Base-by-base conservation (phyloP, 176 grass and related monocot genomes). In the Oryza officinalis region DNA sequence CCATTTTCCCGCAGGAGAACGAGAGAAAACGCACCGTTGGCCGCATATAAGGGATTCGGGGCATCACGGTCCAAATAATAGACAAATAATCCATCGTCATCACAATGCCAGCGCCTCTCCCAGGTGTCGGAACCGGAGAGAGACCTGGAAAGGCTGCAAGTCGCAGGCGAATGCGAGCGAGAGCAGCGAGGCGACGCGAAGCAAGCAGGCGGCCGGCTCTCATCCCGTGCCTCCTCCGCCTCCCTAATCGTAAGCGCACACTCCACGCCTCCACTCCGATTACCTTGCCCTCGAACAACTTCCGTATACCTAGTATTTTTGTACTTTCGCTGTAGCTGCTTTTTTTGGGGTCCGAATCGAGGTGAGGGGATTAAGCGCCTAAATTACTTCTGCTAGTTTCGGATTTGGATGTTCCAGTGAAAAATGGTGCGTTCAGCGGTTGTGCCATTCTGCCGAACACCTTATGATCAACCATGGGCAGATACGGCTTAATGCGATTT, bases 401-500 rank as follows among this genome's bases (percentile, higher is more conserved):
- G 14, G 0, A 20, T 35, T 79, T 37, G 38, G 66, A 64, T 79
- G 75, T 49, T 37, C 38, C n/a, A 37, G 25, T 32, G 67, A 27
- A 9, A 17, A 71, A 26, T 17, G 11, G 22, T 33, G 17, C 12
- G 80, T 76, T 66, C 27, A 84, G 75, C 20, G 1, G 20, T 23
- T 23, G 54, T 60, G 54, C 1, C 35, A 88, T 84, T 79, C 73
- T 60, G 10, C 57, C n/a, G 13, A 79, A 57, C 69, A 74, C 13
- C 61, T 75, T 74, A 57, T 31, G 61, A 64, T 43, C 83, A 69
- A 31, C 5, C 12, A 61, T 37, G 22, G 25, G 47, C 8, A 31
- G 76, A 30, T 45, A n/a, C 57, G 0, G 17, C 52, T 57, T 57
- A n/a, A n/a, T 17, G 26, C 27, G 6, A 20, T 20, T 79, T 8